Base-by-base conservation (phyloP, 352 stramenopile genomes). In the Phytophthora capsici region DNA sequence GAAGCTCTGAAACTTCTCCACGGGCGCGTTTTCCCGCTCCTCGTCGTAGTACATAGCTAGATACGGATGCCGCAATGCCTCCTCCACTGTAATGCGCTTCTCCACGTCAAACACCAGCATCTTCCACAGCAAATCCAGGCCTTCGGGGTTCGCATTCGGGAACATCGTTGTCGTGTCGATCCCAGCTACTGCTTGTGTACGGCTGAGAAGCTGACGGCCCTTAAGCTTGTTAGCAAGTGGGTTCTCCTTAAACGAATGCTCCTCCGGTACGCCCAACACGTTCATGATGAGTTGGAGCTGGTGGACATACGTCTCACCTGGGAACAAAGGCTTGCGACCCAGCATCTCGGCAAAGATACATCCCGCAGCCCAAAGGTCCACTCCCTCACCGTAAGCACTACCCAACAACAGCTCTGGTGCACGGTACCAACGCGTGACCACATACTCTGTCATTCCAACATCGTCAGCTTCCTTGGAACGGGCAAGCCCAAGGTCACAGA, bases 21-120 rank as follows among this genome's bases (percentile, higher is more conserved):
- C 86, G 1, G 68, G 74, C 1, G 66, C 69, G 43, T 74, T 85
- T 44, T 94, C 84, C 7, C 75, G 78, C 60, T 91, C 84, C 44
- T 89, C 84, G 20, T 93, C 85, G 63, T 93, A 96, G 65, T 94
- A 96, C 45, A 82, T 84, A 0, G 89, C 79, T 45, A 99, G 86
- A 77, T 99, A 99, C 17, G 97, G 95, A 77, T 99, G 97, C 17
- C 87, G 84, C 32, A 99, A 74, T 46, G 97, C 97, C 58, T 99
- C 88, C 53, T 98, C 82, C 14, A 99, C 97, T 19, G 91, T 98
- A 49, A 98, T 98, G 43, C 98, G 91, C 74, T 97, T 95, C 41
- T 93, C 87, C 34, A 98, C 97, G 75, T 99, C 96, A 62, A 96
- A 96, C 20, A 94, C 80, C 20, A 96, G 71, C 79, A 96, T 92